Conservation (phyloP, 2,329 filamentous ascomycete species). For the Cladophialophora carrionii region DNA sequence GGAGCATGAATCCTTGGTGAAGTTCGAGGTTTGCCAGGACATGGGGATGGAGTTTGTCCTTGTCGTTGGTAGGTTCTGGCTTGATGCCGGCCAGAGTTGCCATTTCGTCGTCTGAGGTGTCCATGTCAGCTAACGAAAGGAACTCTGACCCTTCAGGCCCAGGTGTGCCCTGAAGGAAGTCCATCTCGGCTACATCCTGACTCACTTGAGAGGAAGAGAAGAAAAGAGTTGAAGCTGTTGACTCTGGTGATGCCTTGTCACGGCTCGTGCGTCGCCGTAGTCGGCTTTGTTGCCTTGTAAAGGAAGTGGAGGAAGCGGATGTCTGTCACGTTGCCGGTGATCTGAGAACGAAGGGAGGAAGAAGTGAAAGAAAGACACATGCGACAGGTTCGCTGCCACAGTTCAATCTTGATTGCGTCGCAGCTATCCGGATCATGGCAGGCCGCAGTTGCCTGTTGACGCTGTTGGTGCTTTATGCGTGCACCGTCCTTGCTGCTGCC, state of each 20-base stretch:
- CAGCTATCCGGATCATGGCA: slow-evolving; percentile 12
- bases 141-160: slow-evolving; percentile 21
- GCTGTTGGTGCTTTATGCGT: slow-evolving; percentile 22
- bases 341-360: neutral
- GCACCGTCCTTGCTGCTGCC: slow-evolving; percentile 18
- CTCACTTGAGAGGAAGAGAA: slow-evolving; percentile 20
- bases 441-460: slow-evolving; percentile 22
- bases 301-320: slow-evolving; percentile 1
- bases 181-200: slow-evolving; percentile 33
- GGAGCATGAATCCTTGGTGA: slow-evolving; percentile 39
- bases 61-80: slow-evolving; percentile 22
- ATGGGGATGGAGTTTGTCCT: slow-evolving; percentile 36
- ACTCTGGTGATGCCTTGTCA: slow-evolving; percentile 4
- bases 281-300: slow-evolving; percentile 29
- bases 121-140: slow-evolving; percentile 16
- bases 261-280: slow-evolving; percentile 9
- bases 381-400: neutral
- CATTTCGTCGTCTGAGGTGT: slow-evolving; percentile 32
- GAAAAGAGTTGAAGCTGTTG: slow-evolving; percentile 13
- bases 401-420: neutral
- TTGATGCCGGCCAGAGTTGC: neutral
- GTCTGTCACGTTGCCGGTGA: slow-evolving; percentile 3
- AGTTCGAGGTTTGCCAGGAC: slow-evolving; percentile 35
- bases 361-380: neutral
- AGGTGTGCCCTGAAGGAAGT: slow-evolving; percentile 28